Base-by-base conservation (phyloP, 2,329 filamentous ascomycete genomes). In the Myriosclerotinia duriaeana region DNA sequence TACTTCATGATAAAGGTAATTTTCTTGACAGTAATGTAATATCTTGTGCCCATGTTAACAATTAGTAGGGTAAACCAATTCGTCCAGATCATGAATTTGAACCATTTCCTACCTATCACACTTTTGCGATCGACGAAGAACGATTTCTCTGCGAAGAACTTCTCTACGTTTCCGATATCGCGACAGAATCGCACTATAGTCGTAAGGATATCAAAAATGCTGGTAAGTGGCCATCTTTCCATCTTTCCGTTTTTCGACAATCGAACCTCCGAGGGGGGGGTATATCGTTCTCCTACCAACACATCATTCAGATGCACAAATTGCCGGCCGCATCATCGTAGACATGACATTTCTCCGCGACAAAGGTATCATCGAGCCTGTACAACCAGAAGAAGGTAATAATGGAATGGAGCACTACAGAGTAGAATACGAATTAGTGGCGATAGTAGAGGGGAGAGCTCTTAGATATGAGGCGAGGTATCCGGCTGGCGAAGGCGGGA, bases 281-380 rank as follows among this genome's bases (percentile, higher is more conserved):
- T 11, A 17, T 44, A 15, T n/a, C 22, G 38, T 60, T n/a, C 40
- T 30, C 11, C 52, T 30, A 30, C 53, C 48, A 26, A 66, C 56
- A 62, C 12, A 15, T 42, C 2, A 46, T 11, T 9, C 22, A 71
- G 71, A 68, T 66, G 67, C 66, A 17, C 68, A 69, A 53, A 50
- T 68, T 15, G 65, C 66, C 11, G 71, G 69, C 5, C 64, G 52
- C 3, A 70, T 72, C 52, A 38, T 67, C 5, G 65, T 66, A 5
- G 70, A 72, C 30, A 69, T 72, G 66, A 70, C 68, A 2, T 71
- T 69, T 59, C 67, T 72, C 40, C 63, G 66, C 40, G 64, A 70
- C 2, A 52, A 68, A 34, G 55, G 50, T 1, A 52, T 64, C 15
- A 69, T 71, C n/a, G 38, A 44, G 9, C 66, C 65, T 7, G 58